These are phyloP conservation scores for Chlorella sorokiniana DNA, from an alignment of 139 green algal genomes.

Conservation along the genomic window DNA sequence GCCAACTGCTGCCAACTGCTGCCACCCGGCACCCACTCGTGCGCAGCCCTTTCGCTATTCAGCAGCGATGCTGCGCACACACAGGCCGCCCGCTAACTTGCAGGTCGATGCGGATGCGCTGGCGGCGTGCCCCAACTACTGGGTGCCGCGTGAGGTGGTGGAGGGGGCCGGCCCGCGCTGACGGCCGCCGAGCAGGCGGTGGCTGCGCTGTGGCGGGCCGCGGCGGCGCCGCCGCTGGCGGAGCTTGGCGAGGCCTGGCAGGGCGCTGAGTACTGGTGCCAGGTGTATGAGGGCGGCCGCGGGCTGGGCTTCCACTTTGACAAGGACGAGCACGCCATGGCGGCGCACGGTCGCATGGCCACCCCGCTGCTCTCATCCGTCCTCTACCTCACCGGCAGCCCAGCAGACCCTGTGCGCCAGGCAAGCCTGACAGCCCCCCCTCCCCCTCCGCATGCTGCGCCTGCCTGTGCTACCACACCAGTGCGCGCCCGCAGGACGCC, in stretches of 20 bases:
- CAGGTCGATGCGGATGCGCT: constrained; percentile 30
- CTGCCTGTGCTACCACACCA: neutral
- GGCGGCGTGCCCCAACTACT: constrained; percentile 28
- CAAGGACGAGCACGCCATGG: constrained; percentile 71
- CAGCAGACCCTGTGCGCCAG: neutral
- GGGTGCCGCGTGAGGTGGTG: constrained; percentile 20
- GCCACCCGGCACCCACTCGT: too few relatives aligned
- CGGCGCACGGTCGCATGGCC: constrained; percentile 42
- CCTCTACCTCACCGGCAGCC: constrained; percentile 63
- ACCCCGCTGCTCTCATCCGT: constrained; percentile 64
- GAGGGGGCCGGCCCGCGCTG: constrained; percentile 23
- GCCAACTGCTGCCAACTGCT: too few relatives aligned
- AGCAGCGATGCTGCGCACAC: too few relatives aligned
- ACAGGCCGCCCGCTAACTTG: too few relatives aligned
- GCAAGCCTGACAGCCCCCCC: neutral
- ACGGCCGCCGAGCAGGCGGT: constrained; percentile 29
- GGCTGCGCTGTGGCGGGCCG: constrained; percentile 23
- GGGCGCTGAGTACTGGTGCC: constrained; percentile 69
- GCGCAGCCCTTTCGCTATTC: too few relatives aligned
- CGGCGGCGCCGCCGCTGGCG: constrained; percentile 24
- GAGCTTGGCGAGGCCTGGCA: constrained; percentile 6
- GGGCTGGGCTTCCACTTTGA: constrained; percentile 80
- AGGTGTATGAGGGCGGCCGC: constrained; percentile 64
- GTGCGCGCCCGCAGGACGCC: too few relatives aligned
- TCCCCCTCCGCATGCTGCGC: neutral